Evolutionary conservation across 257 asterid genomes (phyloP), one percentile per base, ranked within the genome.

Genomic region (Marsdenia floribunda): DNA sequence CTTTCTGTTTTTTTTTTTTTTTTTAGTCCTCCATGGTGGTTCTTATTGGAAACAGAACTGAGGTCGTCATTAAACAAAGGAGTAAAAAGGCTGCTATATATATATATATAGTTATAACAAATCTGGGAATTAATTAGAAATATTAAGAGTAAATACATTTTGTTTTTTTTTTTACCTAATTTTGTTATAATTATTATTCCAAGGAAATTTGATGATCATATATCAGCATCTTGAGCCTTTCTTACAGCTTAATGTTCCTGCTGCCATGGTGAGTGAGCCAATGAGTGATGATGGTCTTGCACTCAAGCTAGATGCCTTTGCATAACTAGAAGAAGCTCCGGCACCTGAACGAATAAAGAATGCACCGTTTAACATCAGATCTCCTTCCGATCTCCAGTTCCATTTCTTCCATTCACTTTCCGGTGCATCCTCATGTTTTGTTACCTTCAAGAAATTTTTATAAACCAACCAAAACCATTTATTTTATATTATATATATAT

Each of bases 341-440:
- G 89, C 96, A 0, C 98, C 98, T 6, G 98, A 89, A 24, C 59
- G 77, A 7, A 82, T 88, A 72, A 93, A 93, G 82, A 84, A 93
- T 3, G 97, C 97, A 0, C 98, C 98, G 55, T 93, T 93, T 8
- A 93, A 75, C 97, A 91, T 88, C 24, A 91, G 68, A 78, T 93
- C 98, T 6, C 98, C 97, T 73, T 83, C 89, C 0, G 96, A 87
- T 78, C 98, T 89, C 97, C 98, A 92, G 52, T 92, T 89, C 98
- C 98, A 92, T 3, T 83, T 78, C 73, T 81, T 93, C 98, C 98
- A 91, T 58, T 83, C 79, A 16, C 83, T 82, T 40, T 88, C 84
- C 3, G 90, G 79, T 50, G 98, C 90, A 76, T 87, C 89, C 78
- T 88, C 93, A 29, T 88, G 93, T 66, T 93, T 93, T 0, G 97